These are phyloP conservation scores for Sporothrix luriei DNA, from an alignment of 2,329 filamentous ascomycete genomes.

Conservation along the genomic window DNA sequence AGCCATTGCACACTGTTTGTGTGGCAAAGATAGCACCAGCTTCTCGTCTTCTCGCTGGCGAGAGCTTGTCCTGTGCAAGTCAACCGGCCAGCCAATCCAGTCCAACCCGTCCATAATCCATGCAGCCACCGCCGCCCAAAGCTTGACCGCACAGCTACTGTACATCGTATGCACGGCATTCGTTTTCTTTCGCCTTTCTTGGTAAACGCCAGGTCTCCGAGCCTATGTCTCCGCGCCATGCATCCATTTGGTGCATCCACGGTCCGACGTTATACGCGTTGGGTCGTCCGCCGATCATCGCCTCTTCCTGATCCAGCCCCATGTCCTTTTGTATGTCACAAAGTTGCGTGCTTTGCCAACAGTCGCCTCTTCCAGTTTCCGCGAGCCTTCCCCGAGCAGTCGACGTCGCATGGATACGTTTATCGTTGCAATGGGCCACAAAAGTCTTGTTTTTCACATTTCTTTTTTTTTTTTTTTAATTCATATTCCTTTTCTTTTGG, in stretches of 20 bases:
- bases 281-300: background rate
- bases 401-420: background rate
- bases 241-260: background rate
- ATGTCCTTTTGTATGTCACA: background rate
- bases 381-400: conserved; percentile 9
- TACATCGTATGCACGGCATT: background rate
- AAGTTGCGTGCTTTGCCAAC: conserved; percentile 13
- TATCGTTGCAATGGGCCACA: background rate
- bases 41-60: background rate
- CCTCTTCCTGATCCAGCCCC: background rate
- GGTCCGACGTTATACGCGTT: background rate
- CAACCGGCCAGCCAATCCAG: background rate
- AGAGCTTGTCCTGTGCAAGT: conserved; percentile 1
- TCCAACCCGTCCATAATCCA: background rate
- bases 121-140: background rate
- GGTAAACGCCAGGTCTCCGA: background rate
- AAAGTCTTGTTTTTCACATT: too few species aligned
- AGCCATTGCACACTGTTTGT: conserved; percentile 7
- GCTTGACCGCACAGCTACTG: background rate
- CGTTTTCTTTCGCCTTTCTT: background rate
- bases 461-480: too few species aligned
- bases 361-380: background rate
- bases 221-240: background rate
- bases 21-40: background rate
- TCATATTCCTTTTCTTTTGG: too few species aligned